Evolutionary conservation across 345 rosid species (phyloP).

Genomic region (Sonneratia caseolaris): DNA sequence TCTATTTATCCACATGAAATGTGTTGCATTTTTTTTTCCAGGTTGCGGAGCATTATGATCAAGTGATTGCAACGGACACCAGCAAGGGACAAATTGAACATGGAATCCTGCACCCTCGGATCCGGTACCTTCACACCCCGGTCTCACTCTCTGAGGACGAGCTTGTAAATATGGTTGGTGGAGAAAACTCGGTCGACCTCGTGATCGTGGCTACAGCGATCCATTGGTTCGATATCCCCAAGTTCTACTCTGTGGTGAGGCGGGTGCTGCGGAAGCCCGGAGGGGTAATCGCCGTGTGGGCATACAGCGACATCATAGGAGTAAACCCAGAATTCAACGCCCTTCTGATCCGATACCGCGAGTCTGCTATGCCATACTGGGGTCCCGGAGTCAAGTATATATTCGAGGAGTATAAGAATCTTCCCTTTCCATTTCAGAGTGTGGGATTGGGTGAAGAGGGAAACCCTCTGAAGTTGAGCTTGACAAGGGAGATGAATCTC

Average conservation of each 20-base stretch:
- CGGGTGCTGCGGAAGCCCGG: constrained; percentile 54
- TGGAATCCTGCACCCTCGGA: constrained; percentile 30
- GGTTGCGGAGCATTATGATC: constrained; percentile 56
- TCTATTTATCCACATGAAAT: neutral
- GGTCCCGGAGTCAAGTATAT: constrained; percentile 18
- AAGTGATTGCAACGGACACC: constrained; percentile 47
- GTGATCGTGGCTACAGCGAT: constrained; percentile 47
- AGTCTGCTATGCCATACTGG: constrained; percentile 35
- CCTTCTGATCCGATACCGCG: constrained; percentile 26
- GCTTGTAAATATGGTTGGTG: constrained; percentile 29
- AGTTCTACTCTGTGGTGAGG: constrained; percentile 37
- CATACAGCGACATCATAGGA: constrained; percentile 25
- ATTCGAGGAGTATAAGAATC: constrained; percentile 32
- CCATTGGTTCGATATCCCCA: constrained; percentile 65
- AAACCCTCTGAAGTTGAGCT: constrained; percentile 35
- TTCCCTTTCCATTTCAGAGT: constrained; percentile 53
- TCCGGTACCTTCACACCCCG: constrained; percentile 45
- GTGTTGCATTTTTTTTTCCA: constrained; percentile 8
- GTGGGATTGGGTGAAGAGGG: constrained; percentile 54
- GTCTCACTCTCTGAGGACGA: constrained; percentile 40
- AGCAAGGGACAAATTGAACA: constrained; percentile 46
- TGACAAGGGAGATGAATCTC: constrained; percentile 33
- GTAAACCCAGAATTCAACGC: constrained; percentile 43
- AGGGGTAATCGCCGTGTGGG: constrained; percentile 55
- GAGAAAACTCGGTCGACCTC: constrained; percentile 47